Conservation (phyloP, 352 stramenopile genomes). For the Globisporangium polare region DNA sequence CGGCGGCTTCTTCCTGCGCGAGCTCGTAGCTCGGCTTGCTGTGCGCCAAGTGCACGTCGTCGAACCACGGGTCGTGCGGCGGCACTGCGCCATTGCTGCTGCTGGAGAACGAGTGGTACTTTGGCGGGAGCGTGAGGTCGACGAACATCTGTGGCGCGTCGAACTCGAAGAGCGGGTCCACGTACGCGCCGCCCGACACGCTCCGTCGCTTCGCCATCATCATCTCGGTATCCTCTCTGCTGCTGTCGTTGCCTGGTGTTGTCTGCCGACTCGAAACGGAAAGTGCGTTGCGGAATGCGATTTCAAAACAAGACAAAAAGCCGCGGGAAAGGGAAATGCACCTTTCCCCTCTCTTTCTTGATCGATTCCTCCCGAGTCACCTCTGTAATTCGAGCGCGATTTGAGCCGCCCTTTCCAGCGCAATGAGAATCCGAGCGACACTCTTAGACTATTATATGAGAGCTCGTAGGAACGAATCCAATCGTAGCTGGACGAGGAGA, state of each 20-base stretch:
- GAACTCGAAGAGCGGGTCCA: slow-evolving; percentile 76
- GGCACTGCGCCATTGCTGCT: slow-evolving; percentile 4
- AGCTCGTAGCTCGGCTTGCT: slow-evolving; percentile 57
- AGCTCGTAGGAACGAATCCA: neutral
- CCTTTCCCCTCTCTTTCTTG: neutral
- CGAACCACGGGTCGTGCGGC: slow-evolving; percentile 65
- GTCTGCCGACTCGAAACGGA: too few relatives aligned
- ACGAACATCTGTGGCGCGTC: slow-evolving; percentile 54
- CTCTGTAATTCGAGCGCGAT: neutral
- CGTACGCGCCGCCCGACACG: slow-evolving; percentile 8
- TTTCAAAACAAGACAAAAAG: neutral
- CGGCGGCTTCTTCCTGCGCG: slow-evolving; percentile 24
- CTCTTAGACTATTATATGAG: neutral
- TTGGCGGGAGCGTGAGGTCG: slow-evolving; percentile 40
- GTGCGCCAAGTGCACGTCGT: slow-evolving; percentile 46
- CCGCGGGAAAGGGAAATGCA: neutral
- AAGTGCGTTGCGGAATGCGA: neutral
- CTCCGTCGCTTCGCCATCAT: slow-evolving; percentile 11
- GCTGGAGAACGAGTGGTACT: neutral
- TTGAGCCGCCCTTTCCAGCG: neutral
- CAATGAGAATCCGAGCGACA: too few relatives aligned
- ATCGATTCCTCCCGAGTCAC: neutral
- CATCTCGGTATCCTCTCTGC: neutral
- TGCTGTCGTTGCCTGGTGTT: neutral
- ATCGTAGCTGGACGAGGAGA: neutral